Base-by-base conservation (phyloP, 2,329 filamentous ascomycete genomes). In the Lasiodiplodia citricola region DNA sequence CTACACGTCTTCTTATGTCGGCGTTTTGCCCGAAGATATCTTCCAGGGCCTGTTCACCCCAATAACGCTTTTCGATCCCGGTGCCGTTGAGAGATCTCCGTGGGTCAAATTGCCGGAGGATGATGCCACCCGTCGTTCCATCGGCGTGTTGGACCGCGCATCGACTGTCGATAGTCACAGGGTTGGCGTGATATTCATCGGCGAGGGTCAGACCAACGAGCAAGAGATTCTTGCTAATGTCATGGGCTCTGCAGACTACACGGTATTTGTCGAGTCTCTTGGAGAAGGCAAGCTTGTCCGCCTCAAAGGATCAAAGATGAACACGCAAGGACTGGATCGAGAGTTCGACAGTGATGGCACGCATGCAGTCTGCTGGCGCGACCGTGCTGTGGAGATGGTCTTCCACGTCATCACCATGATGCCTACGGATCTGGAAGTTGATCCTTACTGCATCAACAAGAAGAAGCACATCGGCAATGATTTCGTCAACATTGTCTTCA, bases 401-500 rank as follows among this genome's bases (percentile, higher is more conserved):
- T 99, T 96, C 80, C 96, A 98, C 77, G 91, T 98, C 67, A 93
- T 92, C 5, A 99, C 95, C 4, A 94, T 98, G 86, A 99, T 99
- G 96, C 96, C 96, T 1, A 97, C 93, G 11, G 88, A 96, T 76
- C 83, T 91, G 16, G 89, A 93, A 66, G 86, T 88, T 37, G 94
- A 97, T 74, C 88, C 91, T 11, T 93, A 91, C 28, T 77, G 80
- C 75, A 90, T 91, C 70, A 87, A 89, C 78, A 99, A 99, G 83
- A 99, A 99, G 81, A 87, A 90, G 2, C 96, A 98, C 76, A 96
- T 98, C 70, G 96, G 96, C 69, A 99, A 99, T 76, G 96, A 98
- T 79, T 97, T 93, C 78, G 96, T 99, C 77, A 98, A 97, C 77
- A 97, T 99, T 73, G 91, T 99, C 69, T 99, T 96, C 86, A 99